phyloP scores from a whole-genome alignment of 208 protist species.

The Naegleria gruberi region DNA sequence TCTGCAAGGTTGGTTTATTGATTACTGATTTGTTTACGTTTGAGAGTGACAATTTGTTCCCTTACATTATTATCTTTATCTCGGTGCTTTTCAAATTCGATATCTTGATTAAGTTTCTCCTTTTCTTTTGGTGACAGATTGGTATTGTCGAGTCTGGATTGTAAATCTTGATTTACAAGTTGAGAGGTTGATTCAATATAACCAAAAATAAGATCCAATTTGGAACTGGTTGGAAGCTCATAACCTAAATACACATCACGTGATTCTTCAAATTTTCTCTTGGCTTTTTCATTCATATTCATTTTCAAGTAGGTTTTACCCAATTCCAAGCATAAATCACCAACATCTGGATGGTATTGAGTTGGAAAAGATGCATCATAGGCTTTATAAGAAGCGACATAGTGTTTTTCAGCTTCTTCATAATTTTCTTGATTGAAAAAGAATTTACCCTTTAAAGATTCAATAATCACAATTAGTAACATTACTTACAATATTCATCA shows the following conservation, averaged over 20 bases:
- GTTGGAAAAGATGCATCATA: not conserved
- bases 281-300: not conserved
- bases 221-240: not conserved
- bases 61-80: not conserved
- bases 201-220: not conserved
- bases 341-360: constrained; percentile 1
- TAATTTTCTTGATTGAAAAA: not conserved
- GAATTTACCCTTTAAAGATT: not conserved
- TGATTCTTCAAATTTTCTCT: constrained; percentile 8
- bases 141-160: not conserved
- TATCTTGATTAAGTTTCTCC: not conserved
- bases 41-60: not conserved
- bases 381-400: not conserved
- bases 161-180: not conserved
- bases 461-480: not conserved
- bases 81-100: not conserved
- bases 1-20: no score
- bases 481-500: constrained; percentile 4
- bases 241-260: not conserved
- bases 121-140: not conserved
- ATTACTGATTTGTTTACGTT: not conserved
- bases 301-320: not conserved
- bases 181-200: not conserved
- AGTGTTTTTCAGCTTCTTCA: not conserved
- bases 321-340: not conserved